Conservation (phyloP, 805 yeast species). For the Zygotorulaspora danielsina region DNA sequence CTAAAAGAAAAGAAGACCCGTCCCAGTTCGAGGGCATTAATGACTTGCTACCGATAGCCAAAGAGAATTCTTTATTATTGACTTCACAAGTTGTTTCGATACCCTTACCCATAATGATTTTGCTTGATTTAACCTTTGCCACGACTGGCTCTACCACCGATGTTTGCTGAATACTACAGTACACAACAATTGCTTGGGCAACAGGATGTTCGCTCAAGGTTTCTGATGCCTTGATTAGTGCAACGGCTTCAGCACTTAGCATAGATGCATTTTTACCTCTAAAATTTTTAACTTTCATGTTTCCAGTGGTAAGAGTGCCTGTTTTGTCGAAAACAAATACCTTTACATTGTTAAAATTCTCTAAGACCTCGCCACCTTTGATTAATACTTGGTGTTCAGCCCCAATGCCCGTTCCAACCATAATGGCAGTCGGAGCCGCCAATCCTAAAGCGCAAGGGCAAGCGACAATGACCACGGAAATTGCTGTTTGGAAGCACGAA, state of each 20-base stretch:
- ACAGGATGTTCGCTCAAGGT: conserved; percentile 80
- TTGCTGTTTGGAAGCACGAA: conserved; percentile 72
- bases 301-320: conserved; percentile 88
- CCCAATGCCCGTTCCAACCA: conserved; percentile 98
- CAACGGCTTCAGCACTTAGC: conserved; percentile 12
- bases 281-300: conserved; percentile 48
- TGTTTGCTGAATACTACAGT: conserved; percentile 27
- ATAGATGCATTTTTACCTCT: conserved; percentile 31
- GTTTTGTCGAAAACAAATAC: conserved; percentile 88
- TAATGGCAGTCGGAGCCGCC: conserved; percentile 97
- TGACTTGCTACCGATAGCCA: conserved; percentile 55
- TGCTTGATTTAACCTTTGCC: conserved; percentile 22
- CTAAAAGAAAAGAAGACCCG: conserved; percentile 14
- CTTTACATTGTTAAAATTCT: conserved; percentile 59
- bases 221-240: conserved; percentile 46
- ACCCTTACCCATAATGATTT: conserved; percentile 40
- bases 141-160: background rate
- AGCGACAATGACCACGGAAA: conserved; percentile 92
- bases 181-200: conserved; percentile 60
- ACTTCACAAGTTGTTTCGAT: conserved; percentile 24
- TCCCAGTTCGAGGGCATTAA: conserved; percentile 27
- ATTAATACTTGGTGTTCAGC: conserved; percentile 85
- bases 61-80: conserved; percentile 26
- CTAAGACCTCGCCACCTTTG: conserved; percentile 89
- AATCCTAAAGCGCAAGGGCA: conserved; percentile 98